Evolutionary conservation across 78 protist genomes (phyloP).

Genomic region (Anaeramoeba flamelloides): DNA sequence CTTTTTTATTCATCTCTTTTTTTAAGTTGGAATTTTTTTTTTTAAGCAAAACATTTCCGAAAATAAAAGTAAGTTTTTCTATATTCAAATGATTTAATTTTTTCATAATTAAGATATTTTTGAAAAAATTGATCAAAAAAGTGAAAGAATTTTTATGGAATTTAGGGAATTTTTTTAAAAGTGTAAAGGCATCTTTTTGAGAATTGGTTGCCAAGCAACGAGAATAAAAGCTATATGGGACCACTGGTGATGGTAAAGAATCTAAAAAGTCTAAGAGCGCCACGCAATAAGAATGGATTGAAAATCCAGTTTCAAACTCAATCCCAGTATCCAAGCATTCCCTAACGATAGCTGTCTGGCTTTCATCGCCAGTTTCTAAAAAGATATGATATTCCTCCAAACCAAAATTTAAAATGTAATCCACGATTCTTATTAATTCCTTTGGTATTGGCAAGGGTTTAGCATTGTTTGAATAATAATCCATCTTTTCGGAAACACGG

Average conservation of each 20-base stretch:
- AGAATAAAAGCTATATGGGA: neutral
- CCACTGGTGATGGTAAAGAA: neutral
- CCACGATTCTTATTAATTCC: neutral
- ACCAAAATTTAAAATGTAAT: neutral
- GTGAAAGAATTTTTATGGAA: neutral
- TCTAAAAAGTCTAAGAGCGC: neutral
- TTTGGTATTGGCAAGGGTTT: neutral
- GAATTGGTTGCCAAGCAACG: neutral
- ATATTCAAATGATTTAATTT: too few species aligned
- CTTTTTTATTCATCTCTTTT: too few species aligned
- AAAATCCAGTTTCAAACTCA: neutral
- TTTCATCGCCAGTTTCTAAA: neutral
- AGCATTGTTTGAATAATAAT: too few species aligned
- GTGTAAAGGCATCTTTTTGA: neutral
- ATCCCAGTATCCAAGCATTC: neutral
- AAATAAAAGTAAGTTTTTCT: too few species aligned
- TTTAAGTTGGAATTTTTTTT: too few species aligned
- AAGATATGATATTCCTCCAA: neutral
- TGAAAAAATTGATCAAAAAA: too few species aligned
- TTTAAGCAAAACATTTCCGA: too few species aligned
- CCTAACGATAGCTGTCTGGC: neutral
- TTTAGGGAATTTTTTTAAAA: neutral
- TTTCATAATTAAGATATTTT: too few species aligned
- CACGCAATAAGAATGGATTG: neutral
- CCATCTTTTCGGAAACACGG: neutral